Evolutionary conservation across 345 rosid species (phyloP).

Genomic region (Cardamine resedifolia): DNA sequence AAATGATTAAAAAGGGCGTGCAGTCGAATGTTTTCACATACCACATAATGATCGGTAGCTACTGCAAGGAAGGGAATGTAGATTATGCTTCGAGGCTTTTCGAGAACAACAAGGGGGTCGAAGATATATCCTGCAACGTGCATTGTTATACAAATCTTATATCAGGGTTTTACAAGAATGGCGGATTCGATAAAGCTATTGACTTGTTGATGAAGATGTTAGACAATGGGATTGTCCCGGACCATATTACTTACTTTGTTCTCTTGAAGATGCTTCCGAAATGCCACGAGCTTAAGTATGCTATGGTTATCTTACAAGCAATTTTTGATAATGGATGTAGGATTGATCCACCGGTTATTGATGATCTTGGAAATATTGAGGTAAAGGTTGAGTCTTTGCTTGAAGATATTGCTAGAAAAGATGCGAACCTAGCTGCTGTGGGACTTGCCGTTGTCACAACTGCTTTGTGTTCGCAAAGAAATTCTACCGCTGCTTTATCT

Average conservation of each 20-base stretch:
- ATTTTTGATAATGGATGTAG: slow-evolving; percentile 51
- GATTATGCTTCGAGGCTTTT: slow-evolving; percentile 52
- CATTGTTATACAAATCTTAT: slow-evolving; percentile 62
- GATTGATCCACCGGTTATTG: slow-evolving; percentile 31
- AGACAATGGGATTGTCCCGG: slow-evolving; percentile 55
- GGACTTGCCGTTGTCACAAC: slow-evolving; percentile 54
- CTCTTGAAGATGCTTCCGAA: slow-evolving; percentile 52
- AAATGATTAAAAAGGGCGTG: slow-evolving; percentile 45
- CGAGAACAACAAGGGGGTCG: slow-evolving; percentile 30
- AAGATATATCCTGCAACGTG: slow-evolving; percentile 42
- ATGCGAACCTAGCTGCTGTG: slow-evolving; percentile 43
- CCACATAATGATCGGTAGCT: slow-evolving; percentile 56
- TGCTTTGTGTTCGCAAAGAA: slow-evolving; percentile 53
- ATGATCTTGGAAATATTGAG: slow-evolving; percentile 29
- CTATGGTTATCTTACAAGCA: slow-evolving; percentile 47
- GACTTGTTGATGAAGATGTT: slow-evolving; percentile 51
- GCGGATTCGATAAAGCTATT: slow-evolving; percentile 43
- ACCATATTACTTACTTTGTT: slow-evolving; percentile 55
- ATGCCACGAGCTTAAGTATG: slow-evolving; percentile 53
- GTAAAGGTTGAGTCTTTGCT: slow-evolving; percentile 51
- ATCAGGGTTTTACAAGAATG: slow-evolving; percentile 50
- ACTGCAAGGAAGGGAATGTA: slow-evolving; percentile 54
- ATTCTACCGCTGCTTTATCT: slow-evolving; percentile 40
- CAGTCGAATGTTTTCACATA: slow-evolving; percentile 46
- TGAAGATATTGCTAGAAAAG: slow-evolving; percentile 44